Evolutionary conservation across 306 rosid genomes (phyloP).

Genomic region (Urtica urens): DNA sequence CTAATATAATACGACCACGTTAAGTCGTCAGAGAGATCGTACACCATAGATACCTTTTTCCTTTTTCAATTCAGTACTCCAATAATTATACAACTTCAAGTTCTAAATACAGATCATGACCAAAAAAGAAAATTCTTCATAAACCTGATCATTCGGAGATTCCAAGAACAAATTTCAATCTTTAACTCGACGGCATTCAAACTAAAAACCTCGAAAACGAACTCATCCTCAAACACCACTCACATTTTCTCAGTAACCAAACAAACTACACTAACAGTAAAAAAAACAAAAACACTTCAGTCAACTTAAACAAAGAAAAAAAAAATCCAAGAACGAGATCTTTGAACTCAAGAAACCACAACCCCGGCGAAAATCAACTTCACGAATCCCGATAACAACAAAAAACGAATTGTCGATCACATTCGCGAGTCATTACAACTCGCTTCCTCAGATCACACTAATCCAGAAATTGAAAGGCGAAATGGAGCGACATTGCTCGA

Average conservation of each 20-base stretch:
- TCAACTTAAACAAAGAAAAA: no score
- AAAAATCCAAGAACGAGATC: slow-evolving; percentile 15
- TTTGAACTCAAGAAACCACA: no score
- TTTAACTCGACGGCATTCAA: no score
- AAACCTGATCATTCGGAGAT: no score
- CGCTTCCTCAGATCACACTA: slow-evolving; percentile 4
- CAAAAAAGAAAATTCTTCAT: slow-evolving; percentile 1
- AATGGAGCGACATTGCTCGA: not conserved
- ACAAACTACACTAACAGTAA: slow-evolving; percentile 10
- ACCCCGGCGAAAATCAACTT: no score
- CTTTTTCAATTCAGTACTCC: not conserved
- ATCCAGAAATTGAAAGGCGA: not conserved
- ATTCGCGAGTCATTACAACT: not conserved
- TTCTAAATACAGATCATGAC: slow-evolving; percentile 8
- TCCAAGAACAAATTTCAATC: no score
- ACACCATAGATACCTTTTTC: no score
- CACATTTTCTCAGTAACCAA: slow-evolving; percentile 13
- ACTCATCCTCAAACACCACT: not conserved
- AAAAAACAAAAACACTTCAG: not conserved
- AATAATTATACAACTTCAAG: not conserved
- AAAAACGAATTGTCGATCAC: slow-evolving; percentile 12
- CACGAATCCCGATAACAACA: not conserved
- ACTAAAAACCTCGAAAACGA: no score
- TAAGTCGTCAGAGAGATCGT: no score
- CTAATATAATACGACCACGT: no score